A percentile compares a stretch with the other conserved stretches of the same genome.
phyloP scores from a whole-genome alignment of 345 rosid genomes.

The Excoecaria cochinchinensis region DNA sequence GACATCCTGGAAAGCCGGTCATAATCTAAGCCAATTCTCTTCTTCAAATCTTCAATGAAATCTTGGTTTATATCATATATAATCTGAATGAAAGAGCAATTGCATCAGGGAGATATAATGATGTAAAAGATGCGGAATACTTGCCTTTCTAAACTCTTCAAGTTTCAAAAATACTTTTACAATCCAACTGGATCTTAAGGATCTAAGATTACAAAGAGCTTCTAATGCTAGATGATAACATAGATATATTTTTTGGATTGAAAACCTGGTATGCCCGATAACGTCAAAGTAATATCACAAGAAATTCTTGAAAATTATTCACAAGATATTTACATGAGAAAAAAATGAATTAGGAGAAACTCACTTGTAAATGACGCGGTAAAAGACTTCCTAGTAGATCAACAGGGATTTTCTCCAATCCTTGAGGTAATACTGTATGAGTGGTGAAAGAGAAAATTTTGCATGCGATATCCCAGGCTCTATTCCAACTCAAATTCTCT shows the following conservation, averaged over 20 bases:
- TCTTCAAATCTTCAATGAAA: constrained; percentile 46
- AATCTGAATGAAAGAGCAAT: constrained; percentile 32
- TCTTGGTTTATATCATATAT: constrained; percentile 46
- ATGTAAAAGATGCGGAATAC: too few species aligned
- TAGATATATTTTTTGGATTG: neutral
- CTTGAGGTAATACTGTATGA: constrained; percentile 43
- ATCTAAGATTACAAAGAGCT: neutral
- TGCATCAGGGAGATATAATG: neutral
- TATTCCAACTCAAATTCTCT: constrained; percentile 41
- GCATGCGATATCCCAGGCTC: constrained; percentile 41
- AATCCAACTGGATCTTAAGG: neutral
- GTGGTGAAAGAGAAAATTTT: constrained; percentile 46
- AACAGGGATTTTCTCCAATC: constrained; percentile 48
- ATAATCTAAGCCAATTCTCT: constrained; percentile 42
- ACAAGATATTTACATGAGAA: neutral
- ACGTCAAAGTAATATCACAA: neutral
- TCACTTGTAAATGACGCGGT: constrained; percentile 51
- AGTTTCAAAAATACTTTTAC: neutral
- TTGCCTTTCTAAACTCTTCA: neutral
- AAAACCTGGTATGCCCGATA: neutral
- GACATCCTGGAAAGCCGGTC: constrained; percentile 48
- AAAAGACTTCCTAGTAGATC: constrained; percentile 44
- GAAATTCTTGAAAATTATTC: neutral
- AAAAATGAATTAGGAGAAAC: constrained; percentile 8
- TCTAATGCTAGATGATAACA: neutral